phyloP scores from a whole-genome alignment of 305 asterid genomes.

The Ilex paraguariensis region DNA sequence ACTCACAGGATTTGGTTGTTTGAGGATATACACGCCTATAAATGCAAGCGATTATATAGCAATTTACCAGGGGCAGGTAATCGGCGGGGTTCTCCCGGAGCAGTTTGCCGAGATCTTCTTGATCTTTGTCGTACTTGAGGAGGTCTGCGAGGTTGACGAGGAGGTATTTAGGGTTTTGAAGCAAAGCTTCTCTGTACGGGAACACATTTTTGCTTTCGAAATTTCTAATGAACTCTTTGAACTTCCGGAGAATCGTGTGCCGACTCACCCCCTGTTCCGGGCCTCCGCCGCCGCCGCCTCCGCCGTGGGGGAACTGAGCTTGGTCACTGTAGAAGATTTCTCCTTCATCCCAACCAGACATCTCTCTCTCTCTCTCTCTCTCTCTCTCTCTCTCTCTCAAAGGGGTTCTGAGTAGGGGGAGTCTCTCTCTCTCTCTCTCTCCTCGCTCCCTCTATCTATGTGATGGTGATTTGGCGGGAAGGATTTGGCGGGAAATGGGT shows the following conservation, averaged over 20 bases:
- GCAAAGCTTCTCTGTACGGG: constrained; percentile 89
- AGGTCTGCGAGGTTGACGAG: constrained; percentile 75
- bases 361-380: constrained; percentile 18
- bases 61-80: constrained; percentile 74
- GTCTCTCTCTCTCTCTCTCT: constrained; percentile 13
- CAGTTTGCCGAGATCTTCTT: neutral
- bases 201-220: constrained; percentile 82
- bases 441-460: constrained; percentile 3
- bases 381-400: neutral
- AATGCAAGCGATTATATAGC: too few relatives aligned
- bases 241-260: constrained; percentile 67
- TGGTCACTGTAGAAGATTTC: constrained; percentile 87
- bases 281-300: constrained; percentile 34
- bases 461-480: constrained; percentile 61
- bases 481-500: constrained; percentile 53
- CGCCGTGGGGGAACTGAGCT: constrained; percentile 77
- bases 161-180: constrained; percentile 72
- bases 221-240: constrained; percentile 87
- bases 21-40: too few relatives aligned
- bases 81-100: constrained; percentile 93
- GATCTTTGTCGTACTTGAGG: constrained; percentile 84
- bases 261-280: constrained; percentile 51
- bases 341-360: constrained; percentile 99
- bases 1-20: neutral
- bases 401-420: neutral